These are phyloP conservation scores for Tricholoma saponaceum DNA, from an alignment of 768 basidiomycete genomes.

Conservation along the genomic window DNA sequence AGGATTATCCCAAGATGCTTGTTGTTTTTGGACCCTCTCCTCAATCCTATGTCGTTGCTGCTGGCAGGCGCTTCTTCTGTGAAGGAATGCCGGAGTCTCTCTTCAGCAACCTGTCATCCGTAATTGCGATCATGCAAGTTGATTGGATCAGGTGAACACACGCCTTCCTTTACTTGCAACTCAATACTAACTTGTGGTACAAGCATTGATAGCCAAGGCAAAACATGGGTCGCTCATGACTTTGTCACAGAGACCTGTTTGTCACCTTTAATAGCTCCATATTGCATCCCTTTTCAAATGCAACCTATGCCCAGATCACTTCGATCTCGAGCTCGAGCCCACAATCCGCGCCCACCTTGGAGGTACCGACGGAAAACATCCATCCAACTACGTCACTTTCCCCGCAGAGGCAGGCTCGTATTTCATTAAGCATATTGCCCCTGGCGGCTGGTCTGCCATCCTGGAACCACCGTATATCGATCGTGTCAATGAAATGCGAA, in stretches of 20 bases:
- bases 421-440: not conserved
- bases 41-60: not conserved
- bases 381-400: not conserved
- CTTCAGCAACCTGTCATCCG: not conserved
- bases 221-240: not conserved
- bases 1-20: not conserved
- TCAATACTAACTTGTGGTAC: not conserved
- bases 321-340: not conserved
- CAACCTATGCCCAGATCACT: not conserved
- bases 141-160: not conserved
- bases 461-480: not conserved
- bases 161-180: not conserved
- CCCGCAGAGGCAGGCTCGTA: not conserved
- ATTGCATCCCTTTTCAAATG: too few relatives aligned
- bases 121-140: not conserved
- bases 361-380: not conserved
- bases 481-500: not conserved
- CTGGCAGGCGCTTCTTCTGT: not conserved
- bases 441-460: not conserved
- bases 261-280: too few relatives aligned
- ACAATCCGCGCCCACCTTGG: not conserved
- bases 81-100: not conserved
- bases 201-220: not conserved
- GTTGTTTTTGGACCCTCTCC: not conserved
- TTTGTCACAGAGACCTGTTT: not conserved